phyloP scores from a whole-genome alignment of 2,329 filamentous ascomycete species.

The Coccinonectria pachysandricola region DNA sequence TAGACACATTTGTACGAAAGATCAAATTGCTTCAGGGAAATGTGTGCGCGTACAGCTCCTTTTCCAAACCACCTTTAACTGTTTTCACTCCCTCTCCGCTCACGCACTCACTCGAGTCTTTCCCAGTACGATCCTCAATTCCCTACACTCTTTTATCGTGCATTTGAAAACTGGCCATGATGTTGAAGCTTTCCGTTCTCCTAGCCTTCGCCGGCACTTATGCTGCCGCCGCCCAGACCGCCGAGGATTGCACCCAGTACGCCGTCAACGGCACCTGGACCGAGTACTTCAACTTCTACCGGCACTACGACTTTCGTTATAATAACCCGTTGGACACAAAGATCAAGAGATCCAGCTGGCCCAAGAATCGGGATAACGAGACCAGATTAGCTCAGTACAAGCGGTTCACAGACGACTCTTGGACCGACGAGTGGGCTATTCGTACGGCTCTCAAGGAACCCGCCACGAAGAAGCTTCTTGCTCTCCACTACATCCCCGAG shows the following conservation, averaged over 20 bases:
- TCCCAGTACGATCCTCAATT: no score
- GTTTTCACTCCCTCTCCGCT: no score
- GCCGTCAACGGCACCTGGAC: conserved; percentile 3
- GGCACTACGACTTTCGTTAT: conserved; percentile 5
- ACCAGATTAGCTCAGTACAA: conserved; percentile 3
- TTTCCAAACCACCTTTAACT: no score
- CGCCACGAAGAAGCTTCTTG: conserved; percentile 3
- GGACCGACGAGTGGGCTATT: conserved; percentile 5
- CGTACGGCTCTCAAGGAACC: conserved; percentile 1
- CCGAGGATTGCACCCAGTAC: conserved; percentile 2
- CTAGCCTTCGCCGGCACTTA: no score
- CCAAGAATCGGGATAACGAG: conserved; percentile 1
- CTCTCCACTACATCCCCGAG: conserved; percentile 3
- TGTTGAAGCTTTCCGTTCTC: no score
- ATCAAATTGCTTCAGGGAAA: no score
- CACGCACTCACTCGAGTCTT: no score
- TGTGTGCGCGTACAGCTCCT: no score
- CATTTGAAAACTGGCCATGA: no score
- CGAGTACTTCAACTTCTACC: conserved; percentile 4
- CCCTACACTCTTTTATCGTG: no score
- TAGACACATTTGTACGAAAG: no score
- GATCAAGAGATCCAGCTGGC: conserved; percentile 1
- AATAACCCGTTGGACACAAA: background rate
- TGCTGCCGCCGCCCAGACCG: background rate
- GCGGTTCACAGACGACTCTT: conserved; percentile 3